Base-by-base conservation (phyloP, 495 filamentous ascomycete species). In the Penicillium salamii region DNA sequence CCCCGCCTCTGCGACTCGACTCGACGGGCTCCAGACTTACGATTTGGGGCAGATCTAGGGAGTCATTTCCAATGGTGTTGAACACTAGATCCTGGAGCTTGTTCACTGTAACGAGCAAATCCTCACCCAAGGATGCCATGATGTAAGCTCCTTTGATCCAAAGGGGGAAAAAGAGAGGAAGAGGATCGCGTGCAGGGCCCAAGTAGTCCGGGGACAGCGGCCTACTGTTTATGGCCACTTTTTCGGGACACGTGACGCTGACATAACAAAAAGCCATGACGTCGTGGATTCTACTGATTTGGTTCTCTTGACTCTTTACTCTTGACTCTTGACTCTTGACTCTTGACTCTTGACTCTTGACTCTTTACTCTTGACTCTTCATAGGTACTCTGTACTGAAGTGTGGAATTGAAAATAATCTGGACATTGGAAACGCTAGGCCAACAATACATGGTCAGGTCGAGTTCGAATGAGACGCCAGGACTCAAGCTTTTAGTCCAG, bases 21-120 rank as follows among this genome's bases (percentile, higher is more conserved):
- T 11, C n/a, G n/a, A n/a, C n/a, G n/a, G 12, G n/a, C 36, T 28
- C 8, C 26, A 31, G 32, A 73, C 86, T 67, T 84, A 97, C 93
- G 75, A 99, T 99, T 69, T 99, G 93, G 44, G 93, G 93, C 33
- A 99, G 71, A 71, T 99, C 93, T 46, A 99, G 82, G 29, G 91
- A 97, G 66, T 99, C 93, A 73, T 93, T 96, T 65, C 93, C 95
- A 65, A 98, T 98, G 43, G 95, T 98, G 75, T 98, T 97, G 75
- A 98, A 97, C 49, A 98, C 93, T 62, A 99, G 71, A 71, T 99
- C 93, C 63, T 98, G 95, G 52, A 98, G 79, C 74, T 91, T 92
- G 74, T 98, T 97, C 66, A 97, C 93, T 41, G 87, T 91, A 47
- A 81, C 80, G 63, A 98, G 79, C 65, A 98, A 75, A 67, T 97